These are phyloP conservation scores for Boletales sp. DNA, from an alignment of 768 basidiomycete genomes.

Conservation along the genomic window DNA sequence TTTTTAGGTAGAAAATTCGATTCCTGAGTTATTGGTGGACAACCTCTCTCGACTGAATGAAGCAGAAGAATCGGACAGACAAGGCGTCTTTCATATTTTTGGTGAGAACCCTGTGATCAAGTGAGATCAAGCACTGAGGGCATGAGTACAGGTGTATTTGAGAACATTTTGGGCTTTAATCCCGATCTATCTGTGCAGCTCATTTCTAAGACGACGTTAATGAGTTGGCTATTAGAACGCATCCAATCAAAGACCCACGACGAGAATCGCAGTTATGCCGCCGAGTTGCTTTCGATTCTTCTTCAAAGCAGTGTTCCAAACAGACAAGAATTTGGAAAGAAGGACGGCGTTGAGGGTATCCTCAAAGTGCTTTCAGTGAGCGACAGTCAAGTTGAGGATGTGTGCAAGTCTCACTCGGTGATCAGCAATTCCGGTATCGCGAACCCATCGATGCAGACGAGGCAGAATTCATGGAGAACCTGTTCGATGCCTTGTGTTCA, in stretches of 20 bases:
- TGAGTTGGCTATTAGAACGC: constrained; percentile 78
- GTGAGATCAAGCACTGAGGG: background rate
- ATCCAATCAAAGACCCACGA: constrained; percentile 72
- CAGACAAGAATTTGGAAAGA: constrained; percentile 62
- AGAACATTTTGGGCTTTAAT: constrained; percentile 86
- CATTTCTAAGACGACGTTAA: constrained; percentile 67
- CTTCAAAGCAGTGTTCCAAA: constrained; percentile 73
- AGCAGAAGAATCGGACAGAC: constrained; percentile 82
- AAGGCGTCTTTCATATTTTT: constrained; percentile 92
- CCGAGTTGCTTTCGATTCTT: constrained; percentile 89
- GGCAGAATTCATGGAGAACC: constrained; percentile 96
- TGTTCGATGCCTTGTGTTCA: constrained; percentile 89
- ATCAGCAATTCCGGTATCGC: constrained; percentile 79
- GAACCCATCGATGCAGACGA: constrained; percentile 89
- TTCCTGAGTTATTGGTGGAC: constrained; percentile 85
- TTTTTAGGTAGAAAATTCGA: constrained; percentile 71
- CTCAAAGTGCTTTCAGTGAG: constrained; percentile 81
- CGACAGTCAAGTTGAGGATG: constrained; percentile 6
- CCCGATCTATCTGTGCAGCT: constrained; percentile 70
- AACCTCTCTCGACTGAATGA: constrained; percentile 90
- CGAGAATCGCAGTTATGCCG: constrained; percentile 90
- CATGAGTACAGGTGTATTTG: constrained; percentile 70
- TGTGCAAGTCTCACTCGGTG: constrained; percentile 11
- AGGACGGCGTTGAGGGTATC: constrained; percentile 73
- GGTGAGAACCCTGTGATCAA: constrained; percentile 39